These are phyloP conservation scores for Nannizzia gypsea DNA, from an alignment of 2,329 filamentous ascomycete genomes.

Conservation along the genomic window DNA sequence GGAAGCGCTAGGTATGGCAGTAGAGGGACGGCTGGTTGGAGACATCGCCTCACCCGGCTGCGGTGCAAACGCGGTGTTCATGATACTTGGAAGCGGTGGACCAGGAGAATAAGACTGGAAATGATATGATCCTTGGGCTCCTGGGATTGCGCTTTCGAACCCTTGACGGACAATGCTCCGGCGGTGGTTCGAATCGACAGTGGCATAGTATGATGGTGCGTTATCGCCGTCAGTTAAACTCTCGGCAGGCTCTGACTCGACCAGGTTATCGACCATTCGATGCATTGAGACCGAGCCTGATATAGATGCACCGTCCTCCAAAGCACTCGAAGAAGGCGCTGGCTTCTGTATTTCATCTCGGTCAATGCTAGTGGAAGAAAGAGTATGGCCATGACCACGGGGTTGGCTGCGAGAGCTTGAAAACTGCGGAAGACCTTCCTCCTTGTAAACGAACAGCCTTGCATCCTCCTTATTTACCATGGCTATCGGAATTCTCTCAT, in stretches of 20 bases:
- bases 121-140: conserved; percentile 1
- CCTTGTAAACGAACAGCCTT: conserved; percentile 41
- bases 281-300: conserved; percentile 41
- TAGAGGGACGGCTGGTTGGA: conserved; percentile 23
- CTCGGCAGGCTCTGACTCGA: conserved; percentile 33
- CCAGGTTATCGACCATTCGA: conserved; percentile 48
- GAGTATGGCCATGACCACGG: conserved; percentile 27
- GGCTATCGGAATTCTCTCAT: conserved; percentile 39
- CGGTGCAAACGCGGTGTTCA: conserved; percentile 32
- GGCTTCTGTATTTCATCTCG: conserved; percentile 29
- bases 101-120: conserved; percentile 14
- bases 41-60: conserved; percentile 27
- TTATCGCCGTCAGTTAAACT: conserved; percentile 7
- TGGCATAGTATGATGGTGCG: not conserved
- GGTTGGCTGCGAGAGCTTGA: conserved; percentile 28
- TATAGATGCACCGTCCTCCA: conserved; percentile 25
- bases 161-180: not conserved
- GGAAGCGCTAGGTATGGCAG: conserved; percentile 10
- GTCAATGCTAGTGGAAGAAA: conserved; percentile 32
- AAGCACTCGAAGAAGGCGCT: conserved; percentile 13
- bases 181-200: not conserved
- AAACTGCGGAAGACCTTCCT: conserved; percentile 41
- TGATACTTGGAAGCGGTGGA: conserved; percentile 25
- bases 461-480: conserved; percentile 35
- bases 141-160: not conserved